A percentile compares a stretch with the other conserved stretches of the same genome.
Conservation (phyloP, 345 rosid genomes). For the Lagerstroemia speciosa region DNA sequence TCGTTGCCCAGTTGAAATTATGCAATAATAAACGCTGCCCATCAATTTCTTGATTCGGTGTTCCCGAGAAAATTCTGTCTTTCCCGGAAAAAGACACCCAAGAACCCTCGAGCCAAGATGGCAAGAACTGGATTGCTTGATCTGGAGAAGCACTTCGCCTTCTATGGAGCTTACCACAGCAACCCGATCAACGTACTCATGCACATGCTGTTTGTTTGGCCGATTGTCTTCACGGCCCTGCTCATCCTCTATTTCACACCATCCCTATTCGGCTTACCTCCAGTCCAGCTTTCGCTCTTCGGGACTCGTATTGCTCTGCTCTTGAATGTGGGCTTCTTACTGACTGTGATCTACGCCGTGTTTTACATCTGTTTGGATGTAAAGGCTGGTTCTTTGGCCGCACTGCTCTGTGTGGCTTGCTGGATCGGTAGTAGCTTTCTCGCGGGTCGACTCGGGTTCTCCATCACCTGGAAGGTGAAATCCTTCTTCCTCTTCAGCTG, state of each 20-base stretch:
- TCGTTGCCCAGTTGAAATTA: background rate
- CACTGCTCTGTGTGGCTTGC: constrained; percentile 37
- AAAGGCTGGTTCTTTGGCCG: constrained; percentile 56
- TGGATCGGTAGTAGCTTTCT: constrained; percentile 37
- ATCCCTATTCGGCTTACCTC: constrained; percentile 29
- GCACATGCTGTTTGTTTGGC: constrained; percentile 57
- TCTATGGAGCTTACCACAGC: constrained; percentile 45
- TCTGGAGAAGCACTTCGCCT: constrained; percentile 42
- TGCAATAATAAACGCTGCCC: background rate
- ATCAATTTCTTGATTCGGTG: background rate
- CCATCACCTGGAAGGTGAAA: constrained; percentile 50
- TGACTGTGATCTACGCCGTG: constrained; percentile 31
- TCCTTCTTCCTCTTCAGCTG: background rate
- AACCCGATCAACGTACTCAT: constrained; percentile 32
- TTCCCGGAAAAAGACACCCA: background rate
- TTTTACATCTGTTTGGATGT: constrained; percentile 41
- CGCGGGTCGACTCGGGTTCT: constrained; percentile 36
- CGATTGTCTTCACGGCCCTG: constrained; percentile 46
- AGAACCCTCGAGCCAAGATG: constrained; percentile 19
- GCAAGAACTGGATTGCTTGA: constrained; percentile 34
- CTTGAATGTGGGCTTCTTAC: constrained; percentile 44
- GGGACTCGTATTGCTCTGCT: constrained; percentile 22
- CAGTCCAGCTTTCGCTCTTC: constrained; percentile 21
- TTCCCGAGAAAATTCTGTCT: background rate
- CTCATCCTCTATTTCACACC: constrained; percentile 47